Evolutionary conservation across 352 stramenopile species (phyloP).

Genomic region (Phytophthora vignae): DNA sequence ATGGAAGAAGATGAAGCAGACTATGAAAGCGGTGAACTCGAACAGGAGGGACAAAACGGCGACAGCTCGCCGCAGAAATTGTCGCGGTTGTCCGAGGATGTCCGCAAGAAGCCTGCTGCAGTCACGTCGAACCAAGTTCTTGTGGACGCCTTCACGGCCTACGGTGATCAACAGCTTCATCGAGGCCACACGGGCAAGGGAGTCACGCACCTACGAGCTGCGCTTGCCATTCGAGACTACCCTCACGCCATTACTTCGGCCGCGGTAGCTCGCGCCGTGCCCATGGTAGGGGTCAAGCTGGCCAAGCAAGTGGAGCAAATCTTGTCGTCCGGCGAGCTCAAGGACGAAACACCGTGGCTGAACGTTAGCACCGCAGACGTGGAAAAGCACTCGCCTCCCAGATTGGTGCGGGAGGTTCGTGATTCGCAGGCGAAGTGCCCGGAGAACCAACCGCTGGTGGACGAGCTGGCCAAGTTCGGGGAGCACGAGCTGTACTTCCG

Average conservation of each 20-base stretch:
- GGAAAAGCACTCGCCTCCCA: slow-evolving; percentile 32
- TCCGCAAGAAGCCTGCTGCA: slow-evolving; percentile 38
- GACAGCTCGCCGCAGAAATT: slow-evolving; percentile 31
- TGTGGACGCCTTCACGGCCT: slow-evolving; percentile 65
- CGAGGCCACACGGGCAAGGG: slow-evolving; percentile 67
- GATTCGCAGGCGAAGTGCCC: slow-evolving; percentile 40
- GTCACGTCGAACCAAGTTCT: slow-evolving; percentile 65
- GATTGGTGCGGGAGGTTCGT: slow-evolving; percentile 54
- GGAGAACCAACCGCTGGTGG: slow-evolving; percentile 69
- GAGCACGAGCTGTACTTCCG: slow-evolving; percentile 65
- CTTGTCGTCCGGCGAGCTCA: slow-evolving; percentile 49
- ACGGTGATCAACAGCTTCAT: slow-evolving; percentile 56
- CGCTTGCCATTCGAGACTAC: slow-evolving; percentile 56
- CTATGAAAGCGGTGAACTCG: background rate
- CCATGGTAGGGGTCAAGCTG: slow-evolving; percentile 58
- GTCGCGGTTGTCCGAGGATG: slow-evolving; percentile 58
- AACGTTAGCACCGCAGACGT: slow-evolving; percentile 38
- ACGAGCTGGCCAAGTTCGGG: slow-evolving; percentile 61
- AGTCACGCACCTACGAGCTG: slow-evolving; percentile 62
- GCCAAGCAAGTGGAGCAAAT: slow-evolving; percentile 61
- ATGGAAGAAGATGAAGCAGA: slow-evolving; percentile 16
- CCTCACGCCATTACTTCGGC: slow-evolving; percentile 48
- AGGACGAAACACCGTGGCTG: slow-evolving; percentile 23
- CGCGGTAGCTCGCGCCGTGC: slow-evolving; percentile 42
- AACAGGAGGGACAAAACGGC: background rate